Conservation (phyloP, 2,329 filamentous ascomycete species). For the Claviceps sp. region DNA sequence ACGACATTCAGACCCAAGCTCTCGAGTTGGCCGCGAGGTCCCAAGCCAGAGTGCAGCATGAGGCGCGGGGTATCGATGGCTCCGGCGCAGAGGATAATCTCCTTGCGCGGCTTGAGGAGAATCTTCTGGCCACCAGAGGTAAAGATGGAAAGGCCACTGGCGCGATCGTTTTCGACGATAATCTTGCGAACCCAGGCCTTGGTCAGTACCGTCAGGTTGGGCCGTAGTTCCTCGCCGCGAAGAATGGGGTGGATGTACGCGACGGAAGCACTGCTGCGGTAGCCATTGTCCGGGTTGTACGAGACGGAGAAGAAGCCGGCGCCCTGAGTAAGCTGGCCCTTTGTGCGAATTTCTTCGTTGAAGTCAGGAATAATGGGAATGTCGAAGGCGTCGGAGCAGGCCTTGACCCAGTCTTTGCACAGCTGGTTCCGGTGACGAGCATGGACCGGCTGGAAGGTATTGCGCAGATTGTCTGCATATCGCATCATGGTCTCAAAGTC, state of each 20-base stretch:
- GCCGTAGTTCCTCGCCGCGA: constrained; percentile 64
- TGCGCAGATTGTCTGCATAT: constrained; percentile 69
- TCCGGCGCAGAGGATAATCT: constrained; percentile 70
- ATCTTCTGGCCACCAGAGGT: constrained; percentile 38
- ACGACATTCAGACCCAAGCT: constrained; percentile 41
- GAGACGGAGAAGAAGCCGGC: constrained; percentile 85
- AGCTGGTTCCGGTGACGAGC: constrained; percentile 77
- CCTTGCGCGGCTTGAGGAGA: constrained; percentile 51
- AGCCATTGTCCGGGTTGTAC: constrained; percentile 81
- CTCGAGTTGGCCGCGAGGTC: constrained; percentile 38
- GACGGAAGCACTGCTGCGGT: constrained; percentile 73
- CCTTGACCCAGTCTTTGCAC: constrained; percentile 77
- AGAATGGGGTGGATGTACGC: constrained; percentile 90
- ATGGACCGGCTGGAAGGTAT: constrained; percentile 84
- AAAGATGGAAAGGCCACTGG: constrained; percentile 59
- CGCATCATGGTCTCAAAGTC: constrained; percentile 74
- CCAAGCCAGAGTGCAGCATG: constrained; percentile 44
- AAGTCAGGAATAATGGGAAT: constrained; percentile 78
- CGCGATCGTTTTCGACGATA: constrained; percentile 55
- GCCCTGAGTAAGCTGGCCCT: constrained; percentile 57
- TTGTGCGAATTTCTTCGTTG: constrained; percentile 67
- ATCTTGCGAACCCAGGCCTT: constrained; percentile 79
- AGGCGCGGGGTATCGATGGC: constrained; percentile 68
- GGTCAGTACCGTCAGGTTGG: constrained; percentile 76
- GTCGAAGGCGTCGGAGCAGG: constrained; percentile 64